These are phyloP conservation scores for Cystobasidium ongulense DNA, from an alignment of 768 basidiomycete species.

Conservation along the genomic window DNA sequence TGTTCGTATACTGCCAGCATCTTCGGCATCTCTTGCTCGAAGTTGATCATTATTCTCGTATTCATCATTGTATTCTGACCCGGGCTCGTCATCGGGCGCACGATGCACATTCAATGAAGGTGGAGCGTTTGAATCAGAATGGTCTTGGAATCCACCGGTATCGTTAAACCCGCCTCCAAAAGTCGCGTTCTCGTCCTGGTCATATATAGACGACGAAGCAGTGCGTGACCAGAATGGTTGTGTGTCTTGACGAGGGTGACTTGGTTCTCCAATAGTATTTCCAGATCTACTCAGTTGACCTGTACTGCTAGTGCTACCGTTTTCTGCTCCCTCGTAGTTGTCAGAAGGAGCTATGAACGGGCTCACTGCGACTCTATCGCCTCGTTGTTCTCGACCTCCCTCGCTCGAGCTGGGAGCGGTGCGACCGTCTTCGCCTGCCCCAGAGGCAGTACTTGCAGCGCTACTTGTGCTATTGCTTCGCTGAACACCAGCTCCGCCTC, in stretches of 20 bases:
- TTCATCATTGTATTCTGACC: neutral
- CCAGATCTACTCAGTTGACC: neutral
- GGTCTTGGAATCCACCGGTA: neutral
- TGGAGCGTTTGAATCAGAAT: neutral
- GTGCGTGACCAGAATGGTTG: neutral
- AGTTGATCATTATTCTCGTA: neutral
- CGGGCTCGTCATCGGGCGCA: neutral
- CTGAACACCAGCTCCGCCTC: neutral
- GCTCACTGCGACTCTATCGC: constrained; percentile 12
- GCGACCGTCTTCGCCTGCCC: neutral
- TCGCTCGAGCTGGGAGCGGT: neutral
- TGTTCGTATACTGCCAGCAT: constrained; percentile 26
- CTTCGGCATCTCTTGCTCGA: neutral
- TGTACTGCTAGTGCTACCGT: neutral
- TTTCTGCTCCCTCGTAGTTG: neutral
- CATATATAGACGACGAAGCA: neutral
- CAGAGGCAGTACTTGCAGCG: neutral
- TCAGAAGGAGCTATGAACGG: constrained; percentile 5
- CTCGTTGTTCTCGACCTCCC: neutral
- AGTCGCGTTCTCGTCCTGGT: neutral
- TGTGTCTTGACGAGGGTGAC: neutral
- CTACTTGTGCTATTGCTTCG: constrained; percentile 5
- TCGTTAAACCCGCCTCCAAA: neutral
- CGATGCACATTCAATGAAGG: neutral
- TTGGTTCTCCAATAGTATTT: neutral